phyloP scores from a whole-genome alignment of 306 rosid genomes.

The Dalbergia oliveri region DNA sequence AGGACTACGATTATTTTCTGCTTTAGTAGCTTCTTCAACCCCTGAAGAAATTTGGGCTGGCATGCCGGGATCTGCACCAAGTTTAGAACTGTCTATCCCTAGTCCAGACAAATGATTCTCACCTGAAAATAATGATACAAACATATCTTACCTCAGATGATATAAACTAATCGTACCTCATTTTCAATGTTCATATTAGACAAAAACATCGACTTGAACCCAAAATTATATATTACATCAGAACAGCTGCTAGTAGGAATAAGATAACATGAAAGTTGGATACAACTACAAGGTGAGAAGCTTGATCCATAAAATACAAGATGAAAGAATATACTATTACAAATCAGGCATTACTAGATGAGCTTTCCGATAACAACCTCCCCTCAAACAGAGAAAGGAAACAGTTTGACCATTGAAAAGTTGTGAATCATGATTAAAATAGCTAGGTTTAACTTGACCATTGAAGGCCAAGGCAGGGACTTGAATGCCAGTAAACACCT shows the following conservation, averaged over 20 bases:
- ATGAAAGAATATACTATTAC: not conserved
- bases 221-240: conserved; percentile 11
- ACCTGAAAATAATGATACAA: conserved; percentile 60
- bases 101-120: conserved; percentile 76
- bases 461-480: not conserved
- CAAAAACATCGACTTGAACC: not conserved
- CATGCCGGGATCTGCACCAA: conserved; percentile 92
- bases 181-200: conserved; percentile 19
- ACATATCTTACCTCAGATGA: conserved; percentile 7
- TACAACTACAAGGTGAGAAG: not conserved
- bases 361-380: conserved; percentile 7
- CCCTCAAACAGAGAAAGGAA: conserved; percentile 11
- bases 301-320: not conserved
- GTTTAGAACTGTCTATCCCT: conserved; percentile 77
- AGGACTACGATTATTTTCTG: conserved; percentile 52
- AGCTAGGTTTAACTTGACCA: conserved; percentile 6
- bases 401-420: not conserved
- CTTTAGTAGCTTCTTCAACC: conserved; percentile 58
- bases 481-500: conserved; percentile 21
- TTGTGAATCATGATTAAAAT: conserved; percentile 28
- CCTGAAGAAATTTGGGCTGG: conserved; percentile 61
- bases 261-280: conserved; percentile 10
- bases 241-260: conserved; percentile 13
- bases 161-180: not conserved
- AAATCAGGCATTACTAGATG: conserved; percentile 4